Percentiles rank a stretch among this genome's conserved stretches.
phyloP scores from a whole-genome alignment of 2,329 filamentous ascomycete species.

The Colletotrichum acutatum region DNA sequence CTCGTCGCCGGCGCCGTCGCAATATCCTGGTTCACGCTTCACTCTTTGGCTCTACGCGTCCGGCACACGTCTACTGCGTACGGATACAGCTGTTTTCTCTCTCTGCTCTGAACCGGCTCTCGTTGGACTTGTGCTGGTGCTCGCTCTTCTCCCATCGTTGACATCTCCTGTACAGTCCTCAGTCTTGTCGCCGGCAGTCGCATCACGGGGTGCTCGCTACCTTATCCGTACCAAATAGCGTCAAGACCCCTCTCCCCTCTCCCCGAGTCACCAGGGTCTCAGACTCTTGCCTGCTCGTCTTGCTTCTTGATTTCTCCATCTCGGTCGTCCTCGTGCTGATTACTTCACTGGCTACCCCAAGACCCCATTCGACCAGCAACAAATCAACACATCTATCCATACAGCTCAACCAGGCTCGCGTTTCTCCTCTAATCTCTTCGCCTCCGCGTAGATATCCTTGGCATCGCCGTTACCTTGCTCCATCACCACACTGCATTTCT shows the following conservation, averaged over 20 bases:
- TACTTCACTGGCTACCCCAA: neutral
- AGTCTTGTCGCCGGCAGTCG: neutral
- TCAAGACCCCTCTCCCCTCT: neutral
- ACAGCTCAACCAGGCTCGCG: neutral
- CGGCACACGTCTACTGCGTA: neutral
- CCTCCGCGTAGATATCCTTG: neutral
- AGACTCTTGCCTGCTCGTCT: neutral
- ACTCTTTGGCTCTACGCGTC: neutral
- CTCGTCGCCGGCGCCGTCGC: neutral
- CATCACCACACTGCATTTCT: neutral
- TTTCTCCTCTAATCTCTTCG: neutral
- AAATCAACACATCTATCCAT: neutral
- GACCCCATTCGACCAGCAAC: neutral
- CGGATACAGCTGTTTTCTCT: neutral
- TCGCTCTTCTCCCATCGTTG: neutral
- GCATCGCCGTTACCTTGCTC: neutral
- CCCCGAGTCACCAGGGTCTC: neutral
- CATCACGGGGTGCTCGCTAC: slow-evolving; percentile 1
- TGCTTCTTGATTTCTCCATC: neutral
- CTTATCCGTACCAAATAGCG: neutral
- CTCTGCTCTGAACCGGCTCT: neutral
- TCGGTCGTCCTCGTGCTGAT: neutral
- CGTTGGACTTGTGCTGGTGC: neutral
- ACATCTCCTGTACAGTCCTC: neutral
- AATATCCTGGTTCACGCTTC: neutral